Conservation (phyloP, 2,329 filamentous ascomycete species). For the Hymenotorrendiella dingleyae region DNA sequence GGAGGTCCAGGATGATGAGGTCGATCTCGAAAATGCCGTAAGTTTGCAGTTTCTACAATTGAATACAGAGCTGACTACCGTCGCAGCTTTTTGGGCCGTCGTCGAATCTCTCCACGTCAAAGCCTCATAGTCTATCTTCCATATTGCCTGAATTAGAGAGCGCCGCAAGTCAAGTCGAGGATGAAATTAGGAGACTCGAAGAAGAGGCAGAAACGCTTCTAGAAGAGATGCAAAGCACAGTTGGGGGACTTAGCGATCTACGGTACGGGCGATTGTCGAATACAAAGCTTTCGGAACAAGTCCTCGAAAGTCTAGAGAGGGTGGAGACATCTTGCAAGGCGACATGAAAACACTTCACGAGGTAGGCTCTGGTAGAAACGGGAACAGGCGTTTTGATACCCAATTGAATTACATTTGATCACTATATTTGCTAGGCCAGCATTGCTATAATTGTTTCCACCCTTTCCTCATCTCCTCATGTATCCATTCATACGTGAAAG, state of each 20-base stretch:
- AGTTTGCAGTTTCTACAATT: too few species aligned
- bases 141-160: constrained; percentile 65
- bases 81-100: constrained; percentile 52
- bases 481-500: constrained; percentile 4
- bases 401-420: constrained; percentile 25
- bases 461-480: constrained; percentile 2
- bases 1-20: constrained; percentile 55
- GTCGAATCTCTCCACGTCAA: constrained; percentile 38
- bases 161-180: constrained; percentile 59
- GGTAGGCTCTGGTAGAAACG: neutral
- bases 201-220: constrained; percentile 56
- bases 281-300: constrained; percentile 55
- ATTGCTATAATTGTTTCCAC: constrained; percentile 7
- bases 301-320: constrained; percentile 59
- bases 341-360: constrained; percentile 7
- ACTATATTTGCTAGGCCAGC: constrained; percentile 16
- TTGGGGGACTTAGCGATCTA: constrained; percentile 74
- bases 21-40: constrained; percentile 57
- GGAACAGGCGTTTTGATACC: constrained; percentile 23
- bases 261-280: constrained; percentile 72
- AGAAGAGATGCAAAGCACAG: constrained; percentile 55
- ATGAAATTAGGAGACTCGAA: constrained; percentile 60
- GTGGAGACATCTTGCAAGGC: constrained; percentile 41
- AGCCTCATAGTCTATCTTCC: constrained; percentile 54
- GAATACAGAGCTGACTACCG: constrained; percentile 18